Evolutionary conservation across 2,329 filamentous ascomycete genomes (phyloP).

Genomic region (Helminthosporium solani): DNA sequence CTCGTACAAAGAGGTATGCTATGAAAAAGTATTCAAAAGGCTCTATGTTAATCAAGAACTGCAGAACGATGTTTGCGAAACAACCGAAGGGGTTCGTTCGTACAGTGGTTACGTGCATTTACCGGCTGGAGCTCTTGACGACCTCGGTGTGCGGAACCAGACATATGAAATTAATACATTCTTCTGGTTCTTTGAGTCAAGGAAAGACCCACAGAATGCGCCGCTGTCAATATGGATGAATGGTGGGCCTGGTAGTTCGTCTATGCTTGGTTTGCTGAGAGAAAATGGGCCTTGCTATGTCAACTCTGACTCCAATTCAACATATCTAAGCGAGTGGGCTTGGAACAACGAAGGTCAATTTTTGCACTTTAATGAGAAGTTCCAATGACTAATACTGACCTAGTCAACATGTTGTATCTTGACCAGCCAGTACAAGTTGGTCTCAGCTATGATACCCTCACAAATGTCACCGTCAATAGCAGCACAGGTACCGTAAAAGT

Average conservation of each 20-base stretch:
- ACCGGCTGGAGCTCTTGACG: conserved; percentile 48
- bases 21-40: not conserved
- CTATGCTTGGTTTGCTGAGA: conserved; percentile 25
- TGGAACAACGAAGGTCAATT: conserved; percentile 58
- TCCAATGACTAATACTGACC: conserved; percentile 1
- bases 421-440: conserved; percentile 63
- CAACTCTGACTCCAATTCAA: conserved; percentile 54
- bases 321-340: conserved; percentile 57
- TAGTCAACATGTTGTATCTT: conserved; percentile 58
- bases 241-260: conserved; percentile 59
- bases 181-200: conserved; percentile 65
- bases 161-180: conserved; percentile 60
- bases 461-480: conserved; percentile 41
- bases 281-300: conserved; percentile 59
- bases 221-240: conserved; percentile 63
- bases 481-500: conserved; percentile 22
- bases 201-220: conserved; percentile 56
- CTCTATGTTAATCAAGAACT: not conserved
- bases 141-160: conserved; percentile 41
- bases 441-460: conserved; percentile 51
- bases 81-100: conserved; percentile 55
- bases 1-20: conserved; percentile 47
- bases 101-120: conserved; percentile 64
- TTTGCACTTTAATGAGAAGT: not conserved
- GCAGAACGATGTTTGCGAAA: conserved; percentile 55